These are phyloP conservation scores for Rhododendron molle DNA, from an alignment of 148 eudicot species.

Conservation along the genomic window DNA sequence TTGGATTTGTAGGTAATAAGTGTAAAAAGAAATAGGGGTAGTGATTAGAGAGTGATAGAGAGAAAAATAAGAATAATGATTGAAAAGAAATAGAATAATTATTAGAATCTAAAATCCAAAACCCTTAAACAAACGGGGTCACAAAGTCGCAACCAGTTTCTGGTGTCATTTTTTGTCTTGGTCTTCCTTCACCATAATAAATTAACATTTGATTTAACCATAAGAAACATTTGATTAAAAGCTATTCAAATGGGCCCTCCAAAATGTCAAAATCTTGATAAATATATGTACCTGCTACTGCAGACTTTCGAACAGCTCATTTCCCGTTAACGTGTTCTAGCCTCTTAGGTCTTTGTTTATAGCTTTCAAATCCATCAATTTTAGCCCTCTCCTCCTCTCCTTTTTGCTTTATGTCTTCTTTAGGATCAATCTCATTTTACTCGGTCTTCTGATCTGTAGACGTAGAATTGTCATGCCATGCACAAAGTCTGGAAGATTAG, in stretches of 20 bases:
- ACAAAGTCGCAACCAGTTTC: not conserved
- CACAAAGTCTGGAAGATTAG: slow-evolving; percentile 13
- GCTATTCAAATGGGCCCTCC: not conserved
- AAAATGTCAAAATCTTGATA: not conserved
- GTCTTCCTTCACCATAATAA: not conserved
- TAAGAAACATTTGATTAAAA: not conserved
- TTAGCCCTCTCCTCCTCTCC: not conserved
- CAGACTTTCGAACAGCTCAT: not conserved
- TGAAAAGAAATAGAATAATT: no score
- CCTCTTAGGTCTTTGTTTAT: not conserved
- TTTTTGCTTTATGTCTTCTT: not conserved
- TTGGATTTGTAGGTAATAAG: no score
- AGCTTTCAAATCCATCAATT: not conserved
- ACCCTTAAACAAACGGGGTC: no score
- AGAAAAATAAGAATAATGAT: no score
- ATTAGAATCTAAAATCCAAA: no score
- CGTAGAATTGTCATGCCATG: not conserved
- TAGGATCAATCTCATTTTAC: not conserved
- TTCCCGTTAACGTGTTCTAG: not conserved
- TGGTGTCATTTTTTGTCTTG: not conserved
- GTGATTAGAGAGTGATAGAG: no score
- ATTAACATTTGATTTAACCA: not conserved
- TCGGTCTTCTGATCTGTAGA: not conserved
- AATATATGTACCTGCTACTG: not conserved
- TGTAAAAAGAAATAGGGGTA: no score